Base-by-base conservation (phyloP, 192 early-diverging fungal species). In the Dissophora globulifera region DNA sequence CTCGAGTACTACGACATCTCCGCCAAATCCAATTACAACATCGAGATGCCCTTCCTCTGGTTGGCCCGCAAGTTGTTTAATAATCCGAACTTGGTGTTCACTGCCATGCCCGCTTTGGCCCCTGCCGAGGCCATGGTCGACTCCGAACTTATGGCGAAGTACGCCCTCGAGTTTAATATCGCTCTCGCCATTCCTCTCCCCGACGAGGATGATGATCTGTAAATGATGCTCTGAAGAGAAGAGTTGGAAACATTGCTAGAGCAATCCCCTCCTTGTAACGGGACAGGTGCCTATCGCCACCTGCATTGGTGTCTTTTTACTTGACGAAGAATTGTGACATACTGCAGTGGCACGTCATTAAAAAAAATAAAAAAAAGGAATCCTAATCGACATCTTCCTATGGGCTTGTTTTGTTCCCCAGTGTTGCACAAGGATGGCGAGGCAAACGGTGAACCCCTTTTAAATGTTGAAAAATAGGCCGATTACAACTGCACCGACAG, bases 21-120 rank as follows among this genome's bases (percentile, higher is more conserved):
- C 55, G 98, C 98, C 79, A 98, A 98, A 89, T 89, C 85, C 81
- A 99, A 99, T 91, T 99, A 98, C 90, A 99, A 98, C 89, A 98
- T 96, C 78, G 98, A 99, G 87, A 99, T 98, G 92, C 96, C 98
- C 50, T 98, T 98, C 92, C 86, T 99, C 67, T 99, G 96, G 96
- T 91, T 99, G 58, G 96, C 96, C 22, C 90, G 96, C 68, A 98
- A 98, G 90, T 88, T 99, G 68, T 86, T 91, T 50, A 96, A 95
- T 26, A 93, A 96, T 83, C 81, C 91, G 60, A 89, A 93, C 82
- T 86, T 99, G 45, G 96, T 96, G 55, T 99, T 99, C 67, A 93
- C 93, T 68, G 95, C 93, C 75, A 93, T 95, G 16, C 98, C 98
- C 27, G 98, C 98, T 30, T 86, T 99, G 71, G 91, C 87, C 53